Conservation (phyloP, 2,329 filamentous ascomycete genomes). For the Aspergillus novoparasiticus region DNA sequence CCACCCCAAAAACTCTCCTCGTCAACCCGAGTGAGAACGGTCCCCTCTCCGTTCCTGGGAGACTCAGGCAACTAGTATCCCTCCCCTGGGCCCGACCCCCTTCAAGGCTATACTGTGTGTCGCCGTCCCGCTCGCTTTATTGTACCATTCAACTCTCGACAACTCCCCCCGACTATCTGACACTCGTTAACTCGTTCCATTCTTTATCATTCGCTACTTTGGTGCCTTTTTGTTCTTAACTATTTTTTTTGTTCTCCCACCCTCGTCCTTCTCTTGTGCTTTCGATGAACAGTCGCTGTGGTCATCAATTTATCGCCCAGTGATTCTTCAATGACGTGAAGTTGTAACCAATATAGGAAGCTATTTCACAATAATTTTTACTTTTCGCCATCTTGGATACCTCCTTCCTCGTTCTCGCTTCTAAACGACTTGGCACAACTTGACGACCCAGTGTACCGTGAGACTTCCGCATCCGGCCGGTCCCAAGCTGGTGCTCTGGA, state of each 20-base stretch:
- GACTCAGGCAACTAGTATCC: conserved; percentile 13
- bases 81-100: background rate
- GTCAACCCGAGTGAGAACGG: conserved; percentile 10
- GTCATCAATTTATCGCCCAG: conserved; percentile 7
- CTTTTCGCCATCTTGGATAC: conserved; percentile 10
- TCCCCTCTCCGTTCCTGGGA: conserved; percentile 10
- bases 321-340: conserved; percentile 27
- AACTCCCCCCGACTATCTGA: conserved; percentile 14
- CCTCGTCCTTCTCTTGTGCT: conserved; percentile 8
- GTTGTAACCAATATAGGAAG: conserved; percentile 16
- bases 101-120: conserved; percentile 35
- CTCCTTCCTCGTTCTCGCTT: conserved; percentile 6
- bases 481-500: conserved; percentile 38
- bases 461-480: conserved; percentile 39
- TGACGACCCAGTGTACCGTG: conserved; percentile 16
- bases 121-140: conserved; percentile 35
- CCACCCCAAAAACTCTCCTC: background rate
- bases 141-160: conserved; percentile 11
- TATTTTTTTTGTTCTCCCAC: conserved; percentile 9
- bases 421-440: conserved; percentile 7
- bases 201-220: conserved; percentile 18
- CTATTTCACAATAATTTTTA: conserved; percentile 10
- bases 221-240: conserved; percentile 6
- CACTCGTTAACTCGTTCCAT: conserved; percentile 14
- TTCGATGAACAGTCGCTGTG: conserved; percentile 20